Percentiles rank a stretch among this genome's conserved stretches.
Evolutionary conservation across 2,329 filamentous ascomycete genomes (phyloP).

Genomic region (Sphaerulina musiva): DNA sequence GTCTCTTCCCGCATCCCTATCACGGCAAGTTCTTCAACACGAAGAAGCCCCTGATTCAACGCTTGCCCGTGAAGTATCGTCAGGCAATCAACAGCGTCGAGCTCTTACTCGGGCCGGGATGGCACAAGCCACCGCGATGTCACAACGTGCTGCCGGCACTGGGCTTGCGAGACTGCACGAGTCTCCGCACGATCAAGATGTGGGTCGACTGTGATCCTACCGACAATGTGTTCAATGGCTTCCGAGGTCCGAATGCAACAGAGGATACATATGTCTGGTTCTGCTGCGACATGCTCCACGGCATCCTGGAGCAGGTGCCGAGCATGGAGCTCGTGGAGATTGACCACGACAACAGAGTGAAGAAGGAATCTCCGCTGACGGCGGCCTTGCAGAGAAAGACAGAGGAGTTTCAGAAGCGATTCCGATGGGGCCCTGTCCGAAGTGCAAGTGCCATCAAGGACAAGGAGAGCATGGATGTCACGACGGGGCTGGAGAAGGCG

Average conservation of each 20-base stretch:
- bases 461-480: constrained; percentile 8
- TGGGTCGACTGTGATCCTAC: constrained; percentile 68
- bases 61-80: constrained; percentile 57
- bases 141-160: constrained; percentile 63
- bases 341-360: constrained; percentile 61
- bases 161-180: constrained; percentile 56
- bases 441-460: constrained; percentile 48
- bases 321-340: constrained; percentile 57
- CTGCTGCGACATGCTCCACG: constrained; percentile 51
- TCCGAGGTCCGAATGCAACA: constrained; percentile 46
- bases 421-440: constrained; percentile 62
- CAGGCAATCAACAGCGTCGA: constrained; percentile 58
- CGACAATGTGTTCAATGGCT: constrained; percentile 59
- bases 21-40: constrained; percentile 63
- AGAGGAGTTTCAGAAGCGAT: constrained; percentile 43
- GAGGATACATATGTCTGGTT: constrained; percentile 67
- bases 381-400: constrained; percentile 51
- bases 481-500: constrained; percentile 12
- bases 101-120: constrained; percentile 66
- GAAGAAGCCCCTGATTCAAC: constrained; percentile 63
- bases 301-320: constrained; percentile 53
- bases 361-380: constrained; percentile 60
- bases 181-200: constrained; percentile 55
- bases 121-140: constrained; percentile 60
- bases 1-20: constrained; percentile 61